Base-by-base conservation (phyloP, 441 rosid species). In the Brassica hybrid region DNA sequence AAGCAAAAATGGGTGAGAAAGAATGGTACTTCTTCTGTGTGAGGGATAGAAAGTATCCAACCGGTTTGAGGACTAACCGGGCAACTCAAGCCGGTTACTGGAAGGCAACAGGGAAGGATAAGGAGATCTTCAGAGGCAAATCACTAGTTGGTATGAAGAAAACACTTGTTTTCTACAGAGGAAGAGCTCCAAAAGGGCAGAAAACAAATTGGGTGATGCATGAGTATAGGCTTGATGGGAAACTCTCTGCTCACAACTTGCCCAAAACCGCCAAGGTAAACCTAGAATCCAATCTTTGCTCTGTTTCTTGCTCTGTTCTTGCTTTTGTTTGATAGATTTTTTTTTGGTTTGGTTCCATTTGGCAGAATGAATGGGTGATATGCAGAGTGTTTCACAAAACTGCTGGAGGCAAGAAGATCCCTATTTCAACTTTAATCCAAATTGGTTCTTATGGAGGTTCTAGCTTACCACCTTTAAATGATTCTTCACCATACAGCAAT, bases 101-200 rank as follows among this genome's bases (percentile, higher is more conserved):
- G 98, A 94, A 94, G 67, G 98, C 98, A 38, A 94, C 98, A 0
- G 98, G 98, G n/a, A 94, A 94, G 73, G 98, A 94, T 36, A 94
- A 86, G 60, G 97, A 94, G 82, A 94, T 94, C 25, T 84, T 85
- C 75, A 82, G 83, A 71, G 94, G 93, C 2, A 94, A 90, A 81
- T 83, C 89, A 0, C 86, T 94, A 45, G 97, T 94, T 19, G 98
- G 98, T 23, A 94, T 94, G 98, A 94, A 91, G 88, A 92, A 94
- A 60, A 94, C 97, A 6, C 91, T 94, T 74, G 98, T 94, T 65
- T 94, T 94, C 71, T 92, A 94, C 77, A 81, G 82, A 64, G 98
- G 98, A 11, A 85, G 98, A 79, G 97, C 98, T 11, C 98, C 98
- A 0, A 92, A 89, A 79, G 97, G 97, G 2, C 91, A 82, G 50